phyloP scores from a whole-genome alignment of 1,284 basidiomycete genomes.

The Pascua sp. region DNA sequence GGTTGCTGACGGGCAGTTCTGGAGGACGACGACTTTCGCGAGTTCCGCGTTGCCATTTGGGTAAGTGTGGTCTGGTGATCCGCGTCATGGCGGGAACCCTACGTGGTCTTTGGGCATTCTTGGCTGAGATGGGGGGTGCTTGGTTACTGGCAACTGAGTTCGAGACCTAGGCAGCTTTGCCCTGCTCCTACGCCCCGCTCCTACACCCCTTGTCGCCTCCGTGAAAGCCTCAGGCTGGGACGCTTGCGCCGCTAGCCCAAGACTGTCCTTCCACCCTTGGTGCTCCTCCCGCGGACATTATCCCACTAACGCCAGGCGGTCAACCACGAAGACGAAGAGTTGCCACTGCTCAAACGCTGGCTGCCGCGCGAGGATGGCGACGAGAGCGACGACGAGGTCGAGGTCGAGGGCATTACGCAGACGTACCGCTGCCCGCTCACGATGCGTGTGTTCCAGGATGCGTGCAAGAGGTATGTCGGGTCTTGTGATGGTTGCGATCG shows the following conservation, averaged over 20 bases:
- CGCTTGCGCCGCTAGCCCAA: neutral
- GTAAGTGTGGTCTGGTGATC: too few species aligned
- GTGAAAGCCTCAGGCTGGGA: conserved; percentile 6
- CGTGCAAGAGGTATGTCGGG: conserved; percentile 56
- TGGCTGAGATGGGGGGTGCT: too few species aligned
- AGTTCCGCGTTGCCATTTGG: too few species aligned
- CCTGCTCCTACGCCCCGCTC: too few species aligned
- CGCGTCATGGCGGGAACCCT: too few species aligned
- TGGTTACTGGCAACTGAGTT: too few species aligned
- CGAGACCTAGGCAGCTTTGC: too few species aligned
- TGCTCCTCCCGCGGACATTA: conserved; percentile 59
- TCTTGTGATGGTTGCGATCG: conserved; percentile 16
- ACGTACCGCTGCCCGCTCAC: conserved; percentile 76
- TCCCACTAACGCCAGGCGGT: conserved; percentile 66
- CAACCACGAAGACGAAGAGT: conserved; percentile 58
- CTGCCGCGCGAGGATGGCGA: conserved; percentile 67
- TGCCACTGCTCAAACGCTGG: conserved; percentile 72
- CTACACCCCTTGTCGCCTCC: too few species aligned
- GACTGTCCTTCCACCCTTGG: neutral
- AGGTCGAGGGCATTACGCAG: conserved; percentile 75
- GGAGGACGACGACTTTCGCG: too few species aligned
- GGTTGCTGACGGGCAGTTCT: too few species aligned
- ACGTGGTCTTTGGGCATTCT: too few species aligned
- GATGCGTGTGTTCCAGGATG: conserved; percentile 61
- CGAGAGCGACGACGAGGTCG: conserved; percentile 73